Base-by-base conservation (phyloP, 2,329 filamentous ascomycete genomes). In the Talaromyces islandicus region DNA sequence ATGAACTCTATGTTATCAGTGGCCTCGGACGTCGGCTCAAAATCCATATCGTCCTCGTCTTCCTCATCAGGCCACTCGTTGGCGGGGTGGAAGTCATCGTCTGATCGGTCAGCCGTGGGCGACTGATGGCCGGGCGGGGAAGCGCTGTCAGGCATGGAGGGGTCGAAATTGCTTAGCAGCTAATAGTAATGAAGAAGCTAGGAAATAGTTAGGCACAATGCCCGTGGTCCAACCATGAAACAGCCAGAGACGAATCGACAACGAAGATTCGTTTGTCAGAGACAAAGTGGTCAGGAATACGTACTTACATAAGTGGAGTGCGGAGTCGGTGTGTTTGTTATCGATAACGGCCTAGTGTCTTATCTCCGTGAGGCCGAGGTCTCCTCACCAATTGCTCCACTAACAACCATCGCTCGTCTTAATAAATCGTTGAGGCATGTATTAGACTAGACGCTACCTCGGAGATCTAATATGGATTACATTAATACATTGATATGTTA, bases 11-110 rank as follows among this genome's bases (percentile, higher is more conserved):
- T 67, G 6, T 73, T 71, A 5, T 74, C 69, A 41, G 73, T 70
- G 27, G 73, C 70, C 54, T 77, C 76, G 60, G 75, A 69, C 52
- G 77, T 73, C 29, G 76, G 73, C 66, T 80, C 73, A 70, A 77
- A 80, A 63, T 82, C 80, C 75, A 81, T 80, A 70, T 81, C 80
- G 72, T 83, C 79, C 73, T 69, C 66, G 14, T 57, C 55, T 14
- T 50, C 38, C 9, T 66, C 62, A 57, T 77, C 75, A 21, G 72
- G 66, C 72, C 69, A 75, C 62, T 75, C 74, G 58, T 64, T 66
- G 17, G 73, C 69, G 10, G 71, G 68, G 59, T 77, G 75, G 66
- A 74, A 76, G 29, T 68, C 60, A 25, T 68, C 65, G 7, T 63
- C 64, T 14, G 68, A 67, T 41, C 66, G 69, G 19, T 63, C 63